A percentile compares a stretch with the other conserved stretches of the same genome.
These are phyloP conservation scores for Rubia balearica DNA, from an alignment of 305 asterid genomes.

Conservation along the genomic window DNA sequence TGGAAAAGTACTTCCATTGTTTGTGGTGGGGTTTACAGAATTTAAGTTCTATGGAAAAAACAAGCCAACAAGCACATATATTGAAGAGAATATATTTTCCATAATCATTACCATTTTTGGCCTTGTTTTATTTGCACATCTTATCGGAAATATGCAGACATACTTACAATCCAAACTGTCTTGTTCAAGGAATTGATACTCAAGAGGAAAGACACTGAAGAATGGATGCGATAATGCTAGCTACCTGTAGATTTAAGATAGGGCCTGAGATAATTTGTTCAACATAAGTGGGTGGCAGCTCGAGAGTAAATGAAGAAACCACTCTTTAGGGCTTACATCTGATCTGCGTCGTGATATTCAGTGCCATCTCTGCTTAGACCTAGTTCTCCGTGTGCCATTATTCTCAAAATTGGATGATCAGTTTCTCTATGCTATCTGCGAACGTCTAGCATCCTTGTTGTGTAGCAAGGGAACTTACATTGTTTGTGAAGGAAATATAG, in stretches of 20 bases:
- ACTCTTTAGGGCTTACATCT: constrained; percentile 61
- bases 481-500: constrained; percentile 93
- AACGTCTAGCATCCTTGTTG: constrained; percentile 65
- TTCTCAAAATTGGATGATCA: constrained; percentile 95
- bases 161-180: constrained; percentile 76
- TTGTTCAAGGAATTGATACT: constrained; percentile 91
- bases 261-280: constrained; percentile 79
- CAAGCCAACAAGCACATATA: constrained; percentile 74
- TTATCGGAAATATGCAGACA: constrained; percentile 94
- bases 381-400: constrained; percentile 86
- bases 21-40: constrained; percentile 98
- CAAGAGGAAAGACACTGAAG: constrained; percentile 82
- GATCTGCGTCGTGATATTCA: constrained; percentile 92
- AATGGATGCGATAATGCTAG: constrained; percentile 96
- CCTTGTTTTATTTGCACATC: constrained; percentile 80
- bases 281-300: constrained; percentile 91
- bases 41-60: constrained; percentile 88
- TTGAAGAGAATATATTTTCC: constrained; percentile 77
- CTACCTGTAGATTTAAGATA: constrained; percentile 78
- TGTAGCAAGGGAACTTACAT: constrained; percentile 76
- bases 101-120: constrained; percentile 84
- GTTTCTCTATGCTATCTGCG: constrained; percentile 85
- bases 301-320: constrained; percentile 91
- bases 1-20: constrained; percentile 75
- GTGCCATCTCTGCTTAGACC: constrained; percentile 92